A percentile compares a stretch with the other conserved stretches of the same genome.
Conservation (phyloP, 2,329 filamentous ascomycete genomes). For the Cercospora sp. region DNA sequence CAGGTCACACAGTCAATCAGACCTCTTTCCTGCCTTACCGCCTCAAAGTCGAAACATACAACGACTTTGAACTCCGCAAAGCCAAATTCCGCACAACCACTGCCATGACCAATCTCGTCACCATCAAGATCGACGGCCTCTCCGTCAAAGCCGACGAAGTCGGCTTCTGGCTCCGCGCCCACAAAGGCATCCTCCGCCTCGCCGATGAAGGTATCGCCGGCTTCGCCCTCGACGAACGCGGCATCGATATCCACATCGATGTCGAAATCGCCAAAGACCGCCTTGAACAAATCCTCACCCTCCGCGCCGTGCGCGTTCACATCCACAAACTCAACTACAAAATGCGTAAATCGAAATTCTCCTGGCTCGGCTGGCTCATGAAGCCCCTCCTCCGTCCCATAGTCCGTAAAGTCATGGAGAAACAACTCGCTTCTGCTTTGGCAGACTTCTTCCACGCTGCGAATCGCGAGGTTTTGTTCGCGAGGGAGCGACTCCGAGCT, state of each 20-base stretch:
- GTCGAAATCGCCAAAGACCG: slow-evolving; percentile 77
- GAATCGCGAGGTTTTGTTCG: slow-evolving; percentile 84
- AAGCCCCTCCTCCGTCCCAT: slow-evolving; percentile 82
- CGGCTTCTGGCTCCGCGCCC: slow-evolving; percentile 83
- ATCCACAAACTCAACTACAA: slow-evolving; percentile 86
- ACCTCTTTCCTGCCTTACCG: slow-evolving; percentile 88
- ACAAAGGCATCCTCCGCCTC: slow-evolving; percentile 71
- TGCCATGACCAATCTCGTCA: slow-evolving; percentile 64
- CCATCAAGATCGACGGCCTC: slow-evolving; percentile 76
- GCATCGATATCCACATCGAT: slow-evolving; percentile 82
- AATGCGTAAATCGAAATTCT: slow-evolving; percentile 72
- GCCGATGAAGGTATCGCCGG: slow-evolving; percentile 82
- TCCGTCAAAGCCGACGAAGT: slow-evolving; percentile 83
- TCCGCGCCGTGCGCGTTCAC: slow-evolving; percentile 73
- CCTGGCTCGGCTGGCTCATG: slow-evolving; percentile 75
- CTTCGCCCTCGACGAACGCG: slow-evolving; percentile 80
- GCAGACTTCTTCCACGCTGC: slow-evolving; percentile 67
- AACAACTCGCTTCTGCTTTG: slow-evolving; percentile 71
- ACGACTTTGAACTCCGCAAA: slow-evolving; percentile 83
- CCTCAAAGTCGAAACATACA: slow-evolving; percentile 77
- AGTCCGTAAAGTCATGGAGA: slow-evolving; percentile 75
- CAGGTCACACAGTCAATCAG: slow-evolving; percentile 77
- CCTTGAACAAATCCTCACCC: slow-evolving; percentile 76
- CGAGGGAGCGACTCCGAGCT: slow-evolving; percentile 80
- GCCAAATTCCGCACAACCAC: slow-evolving; percentile 71